Evolutionary conservation across 192 early-diverging fungal species (phyloP).

Genomic region (Backusella mclennaniae): DNA sequence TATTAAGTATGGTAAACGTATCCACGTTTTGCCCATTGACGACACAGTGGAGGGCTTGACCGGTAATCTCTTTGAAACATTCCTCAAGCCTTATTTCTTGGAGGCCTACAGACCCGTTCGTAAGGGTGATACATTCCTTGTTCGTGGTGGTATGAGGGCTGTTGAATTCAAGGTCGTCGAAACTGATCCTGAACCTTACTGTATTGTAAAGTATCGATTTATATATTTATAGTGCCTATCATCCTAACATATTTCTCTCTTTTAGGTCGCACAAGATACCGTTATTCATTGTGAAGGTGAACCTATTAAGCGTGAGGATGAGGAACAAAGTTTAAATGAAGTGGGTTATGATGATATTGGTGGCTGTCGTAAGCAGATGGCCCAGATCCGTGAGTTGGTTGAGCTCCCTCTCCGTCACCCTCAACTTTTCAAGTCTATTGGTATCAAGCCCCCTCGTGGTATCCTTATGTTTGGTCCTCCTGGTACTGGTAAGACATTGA

Average conservation of each 20-base stretch:
- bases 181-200: constrained; percentile 91
- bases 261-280: constrained; percentile 92
- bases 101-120: constrained; percentile 97
- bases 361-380: constrained; percentile 97
- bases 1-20: constrained; percentile 97
- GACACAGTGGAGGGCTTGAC: constrained; percentile 98
- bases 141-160: constrained; percentile 93
- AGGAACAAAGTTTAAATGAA: constrained; percentile 88
- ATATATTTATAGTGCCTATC: too few relatives aligned
- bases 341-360: constrained; percentile 99
- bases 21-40: constrained; percentile 96
- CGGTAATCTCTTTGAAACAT: constrained; percentile 97
- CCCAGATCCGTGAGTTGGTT: constrained; percentile 98
- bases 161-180: constrained; percentile 99
- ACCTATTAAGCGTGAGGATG: constrained; percentile 98
- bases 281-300: constrained; percentile 99
- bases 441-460: constrained; percentile 98
- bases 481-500: constrained; percentile 98
- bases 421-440: constrained; percentile 98
- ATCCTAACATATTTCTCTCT: too few relatives aligned
- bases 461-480: constrained; percentile 98
- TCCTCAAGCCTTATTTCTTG: constrained; percentile 97
- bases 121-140: constrained; percentile 93
- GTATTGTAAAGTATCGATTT: constrained; percentile 70
- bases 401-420: constrained; percentile 99